These are phyloP conservation scores for Penicillium bovifimosum DNA, from an alignment of 495 filamentous ascomycete species.

Conservation along the genomic window DNA sequence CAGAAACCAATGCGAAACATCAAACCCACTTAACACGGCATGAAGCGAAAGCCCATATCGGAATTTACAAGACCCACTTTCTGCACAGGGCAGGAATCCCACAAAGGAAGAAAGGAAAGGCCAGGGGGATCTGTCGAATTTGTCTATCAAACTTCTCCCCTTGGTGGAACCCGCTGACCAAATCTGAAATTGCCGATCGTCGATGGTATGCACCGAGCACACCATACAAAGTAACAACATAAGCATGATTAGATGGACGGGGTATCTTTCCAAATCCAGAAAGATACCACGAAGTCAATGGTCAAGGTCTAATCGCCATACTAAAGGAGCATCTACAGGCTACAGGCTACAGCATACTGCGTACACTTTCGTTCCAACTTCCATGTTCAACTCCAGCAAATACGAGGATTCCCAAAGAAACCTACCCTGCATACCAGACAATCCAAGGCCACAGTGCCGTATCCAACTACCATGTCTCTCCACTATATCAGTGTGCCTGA, in stretches of 20 bases:
- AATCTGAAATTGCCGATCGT: slow-evolving; percentile 22
- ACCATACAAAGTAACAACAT: slow-evolving; percentile 5
- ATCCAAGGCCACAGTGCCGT: slow-evolving; percentile 4
- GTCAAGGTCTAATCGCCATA: neutral
- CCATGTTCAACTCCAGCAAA: neutral
- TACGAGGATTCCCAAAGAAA: neutral
- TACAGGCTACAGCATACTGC: neutral
- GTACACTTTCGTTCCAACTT: neutral
- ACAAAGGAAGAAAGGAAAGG: slow-evolving; percentile 18
- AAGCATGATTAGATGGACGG: neutral
- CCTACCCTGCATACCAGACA: slow-evolving; percentile 11
- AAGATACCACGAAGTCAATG: neutral
- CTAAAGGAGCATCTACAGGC: neutral
- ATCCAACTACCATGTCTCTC: neutral
- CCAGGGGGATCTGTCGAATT: slow-evolving; percentile 9
- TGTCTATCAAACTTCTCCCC: slow-evolving; percentile 1
- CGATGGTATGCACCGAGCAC: slow-evolving; percentile 15
- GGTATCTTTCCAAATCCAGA: neutral
- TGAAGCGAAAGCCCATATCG: slow-evolving; percentile 15
- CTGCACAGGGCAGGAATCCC: slow-evolving; percentile 16
- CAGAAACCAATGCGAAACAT: slow-evolving; percentile 11
- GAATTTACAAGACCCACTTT: slow-evolving; percentile 22
- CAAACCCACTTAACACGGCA: slow-evolving; percentile 11
- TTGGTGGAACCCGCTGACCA: slow-evolving; percentile 20
- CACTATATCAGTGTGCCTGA: neutral